A percentile compares a stretch with the other conserved stretches of the same genome.
These are phyloP conservation scores for Porphyrellus cyaneotinctus DNA, from an alignment of 768 basidiomycete genomes.

Conservation along the genomic window DNA sequence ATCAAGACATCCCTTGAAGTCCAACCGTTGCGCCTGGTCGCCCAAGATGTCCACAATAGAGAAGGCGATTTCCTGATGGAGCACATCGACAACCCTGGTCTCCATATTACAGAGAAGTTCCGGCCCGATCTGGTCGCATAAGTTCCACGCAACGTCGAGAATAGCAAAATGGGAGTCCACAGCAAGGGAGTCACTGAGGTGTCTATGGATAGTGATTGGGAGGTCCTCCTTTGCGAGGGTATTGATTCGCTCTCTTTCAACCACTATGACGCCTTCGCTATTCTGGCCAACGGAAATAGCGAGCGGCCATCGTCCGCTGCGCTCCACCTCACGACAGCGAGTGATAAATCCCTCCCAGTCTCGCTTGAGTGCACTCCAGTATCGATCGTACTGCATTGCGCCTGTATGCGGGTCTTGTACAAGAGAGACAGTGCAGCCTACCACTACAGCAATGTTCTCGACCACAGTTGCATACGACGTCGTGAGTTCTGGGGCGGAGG, in stretches of 20 bases:
- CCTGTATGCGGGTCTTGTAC: conserved; percentile 75
- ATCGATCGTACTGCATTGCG: conserved; percentile 69
- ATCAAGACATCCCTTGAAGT: conserved; percentile 54
- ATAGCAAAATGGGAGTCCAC: conserved; percentile 53
- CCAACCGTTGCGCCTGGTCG: conserved; percentile 54
- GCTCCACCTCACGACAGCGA: conserved; percentile 85
- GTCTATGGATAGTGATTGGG: conserved; percentile 54
- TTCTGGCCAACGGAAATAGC: conserved; percentile 48
- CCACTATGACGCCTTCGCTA: conserved; percentile 49
- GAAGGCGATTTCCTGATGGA: conserved; percentile 77
- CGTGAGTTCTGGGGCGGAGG: conserved; percentile 52
- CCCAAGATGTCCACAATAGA: conserved; percentile 70
- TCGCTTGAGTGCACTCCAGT: conserved; percentile 79
- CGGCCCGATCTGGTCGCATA: conserved; percentile 58
- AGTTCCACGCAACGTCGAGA: conserved; percentile 58
- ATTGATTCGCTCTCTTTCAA: conserved; percentile 77
- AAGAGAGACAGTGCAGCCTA: conserved; percentile 80
- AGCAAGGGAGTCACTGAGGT: conserved; percentile 41
- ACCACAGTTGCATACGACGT: conserved; percentile 61
- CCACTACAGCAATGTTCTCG: conserved; percentile 76
- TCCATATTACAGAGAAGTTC: conserved; percentile 56
- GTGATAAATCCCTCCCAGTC: conserved; percentile 98
- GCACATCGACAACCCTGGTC: conserved; percentile 52
- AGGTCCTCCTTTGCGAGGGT: conserved; percentile 62
- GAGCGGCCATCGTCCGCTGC: conserved; percentile 77